Percentiles rank a stretch among this genome's conserved stretches.
Evolutionary conservation across 441 rosid genomes (phyloP).

Genomic region (Mallotus repandus): DNA sequence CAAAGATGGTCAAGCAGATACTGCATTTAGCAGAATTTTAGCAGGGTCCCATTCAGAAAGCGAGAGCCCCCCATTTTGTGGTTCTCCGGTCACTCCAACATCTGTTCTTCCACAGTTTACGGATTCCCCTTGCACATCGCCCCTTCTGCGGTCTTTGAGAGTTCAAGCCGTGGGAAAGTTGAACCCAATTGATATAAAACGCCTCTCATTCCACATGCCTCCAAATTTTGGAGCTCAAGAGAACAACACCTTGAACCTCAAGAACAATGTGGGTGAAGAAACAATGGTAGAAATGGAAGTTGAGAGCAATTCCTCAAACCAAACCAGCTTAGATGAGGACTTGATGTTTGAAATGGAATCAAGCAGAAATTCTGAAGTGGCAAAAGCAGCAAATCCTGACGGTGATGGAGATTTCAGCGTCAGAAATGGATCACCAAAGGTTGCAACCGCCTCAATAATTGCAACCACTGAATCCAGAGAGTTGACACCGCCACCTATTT

Average conservation of each 20-base stretch:
- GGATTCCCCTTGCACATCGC: constrained; percentile 48
- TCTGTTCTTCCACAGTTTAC: constrained; percentile 67
- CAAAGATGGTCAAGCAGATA: constrained; percentile 21
- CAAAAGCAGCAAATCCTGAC: constrained; percentile 26
- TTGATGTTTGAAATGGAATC: constrained; percentile 20
- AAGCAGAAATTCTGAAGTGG: constrained; percentile 17
- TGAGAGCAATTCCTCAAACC: constrained; percentile 15
- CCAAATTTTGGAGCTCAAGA: constrained; percentile 38
- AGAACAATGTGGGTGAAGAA: constrained; percentile 19
- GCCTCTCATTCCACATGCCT: constrained; percentile 48
- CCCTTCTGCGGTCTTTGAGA: constrained; percentile 55
- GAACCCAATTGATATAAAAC: constrained; percentile 65
- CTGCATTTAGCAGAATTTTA: constrained; percentile 34
- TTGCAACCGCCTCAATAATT: not conserved
- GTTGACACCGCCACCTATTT: constrained; percentile 3
- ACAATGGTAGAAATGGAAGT: constrained; percentile 17
- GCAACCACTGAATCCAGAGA: constrained; percentile 1
- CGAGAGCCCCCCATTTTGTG: constrained; percentile 34
- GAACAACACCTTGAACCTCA: constrained; percentile 11
- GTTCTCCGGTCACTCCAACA: constrained; percentile 73
- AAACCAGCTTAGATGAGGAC: constrained; percentile 17
- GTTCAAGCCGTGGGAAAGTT: constrained; percentile 69
- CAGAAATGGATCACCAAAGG: constrained; percentile 2
- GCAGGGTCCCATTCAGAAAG: constrained; percentile 41
- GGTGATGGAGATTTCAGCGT: constrained; percentile 13